Percentiles rank a stretch among this genome's conserved stretches.
Conservation (phyloP, 176 grass and related monocot species). For the Aegilops longissima region DNA sequence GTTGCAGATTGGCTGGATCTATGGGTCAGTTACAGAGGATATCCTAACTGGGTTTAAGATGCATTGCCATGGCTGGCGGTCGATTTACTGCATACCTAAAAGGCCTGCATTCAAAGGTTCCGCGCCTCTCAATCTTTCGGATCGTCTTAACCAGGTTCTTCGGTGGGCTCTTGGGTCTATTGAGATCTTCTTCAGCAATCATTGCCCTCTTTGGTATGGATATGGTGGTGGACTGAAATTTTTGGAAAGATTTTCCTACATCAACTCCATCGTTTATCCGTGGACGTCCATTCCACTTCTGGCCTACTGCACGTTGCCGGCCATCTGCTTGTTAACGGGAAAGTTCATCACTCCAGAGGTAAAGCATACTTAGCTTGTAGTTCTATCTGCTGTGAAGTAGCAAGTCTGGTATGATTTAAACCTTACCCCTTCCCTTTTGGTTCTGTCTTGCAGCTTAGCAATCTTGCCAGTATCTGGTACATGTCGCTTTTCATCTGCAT, state of each 20-base stretch:
- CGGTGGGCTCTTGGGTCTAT: constrained; percentile 89
- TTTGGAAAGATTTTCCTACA: constrained; percentile 86
- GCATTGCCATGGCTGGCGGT: constrained; percentile 86
- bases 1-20: constrained; percentile 93
- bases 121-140: constrained; percentile 88
- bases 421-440: not conserved
- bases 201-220: constrained; percentile 96
- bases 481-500: constrained; percentile 75
- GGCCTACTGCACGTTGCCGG: constrained; percentile 80
- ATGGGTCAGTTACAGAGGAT: constrained; percentile 85
- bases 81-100: constrained; percentile 87
- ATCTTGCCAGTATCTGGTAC: constrained; percentile 69
- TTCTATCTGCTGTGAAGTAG: not conserved
- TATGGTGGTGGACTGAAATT: constrained; percentile 77
- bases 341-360: constrained; percentile 96
- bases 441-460: constrained; percentile 64
- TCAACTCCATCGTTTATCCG: constrained; percentile 90
- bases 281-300: constrained; percentile 82
- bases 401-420: not conserved
- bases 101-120: constrained; percentile 78
- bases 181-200: constrained; percentile 82
- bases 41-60: constrained; percentile 91
- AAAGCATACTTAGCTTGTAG: not conserved
- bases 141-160: constrained; percentile 90
- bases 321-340: constrained; percentile 81